phyloP scores from a whole-genome alignment of 495 filamentous ascomycete species.

The Penicillium desertorum region DNA sequence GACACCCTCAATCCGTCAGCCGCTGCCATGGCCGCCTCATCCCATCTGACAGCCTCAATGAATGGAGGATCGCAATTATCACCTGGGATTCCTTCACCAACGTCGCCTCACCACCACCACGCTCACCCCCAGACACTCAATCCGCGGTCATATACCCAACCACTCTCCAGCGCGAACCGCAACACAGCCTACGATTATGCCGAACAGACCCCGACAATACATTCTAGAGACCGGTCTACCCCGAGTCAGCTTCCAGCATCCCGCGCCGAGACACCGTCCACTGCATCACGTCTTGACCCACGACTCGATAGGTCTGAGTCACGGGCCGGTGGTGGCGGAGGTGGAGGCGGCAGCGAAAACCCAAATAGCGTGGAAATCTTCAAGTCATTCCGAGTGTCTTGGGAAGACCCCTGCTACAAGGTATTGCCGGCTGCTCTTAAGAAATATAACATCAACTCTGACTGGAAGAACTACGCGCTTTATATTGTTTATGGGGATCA shows the following conservation, averaged over 20 bases:
- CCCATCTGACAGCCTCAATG: constrained; percentile 69
- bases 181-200: constrained; percentile 41
- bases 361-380: constrained; percentile 81
- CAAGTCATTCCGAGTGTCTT: constrained; percentile 94
- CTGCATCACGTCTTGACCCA: constrained; percentile 17
- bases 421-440: constrained; percentile 93
- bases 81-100: constrained; percentile 76
- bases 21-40: constrained; percentile 69
- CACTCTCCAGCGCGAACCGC: constrained; percentile 33
- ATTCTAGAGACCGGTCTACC: constrained; percentile 39
- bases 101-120: constrained; percentile 64
- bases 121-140: constrained; percentile 47
- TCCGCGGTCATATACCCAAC: constrained; percentile 49
- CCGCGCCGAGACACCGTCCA: constrained; percentile 37
- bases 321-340: constrained; percentile 38
- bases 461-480: constrained; percentile 94
- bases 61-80: constrained; percentile 69
- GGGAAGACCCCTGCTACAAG: constrained; percentile 97
- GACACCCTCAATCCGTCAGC: constrained; percentile 63
- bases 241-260: constrained; percentile 41
- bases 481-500: constrained; percentile 98
- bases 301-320: constrained; percentile 49
- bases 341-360: constrained; percentile 14
- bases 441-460: constrained; percentile 97
- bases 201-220: constrained; percentile 38